Base-by-base conservation (phyloP, 192 early-diverging fungal species). In the Entomortierella chlamydospora region DNA sequence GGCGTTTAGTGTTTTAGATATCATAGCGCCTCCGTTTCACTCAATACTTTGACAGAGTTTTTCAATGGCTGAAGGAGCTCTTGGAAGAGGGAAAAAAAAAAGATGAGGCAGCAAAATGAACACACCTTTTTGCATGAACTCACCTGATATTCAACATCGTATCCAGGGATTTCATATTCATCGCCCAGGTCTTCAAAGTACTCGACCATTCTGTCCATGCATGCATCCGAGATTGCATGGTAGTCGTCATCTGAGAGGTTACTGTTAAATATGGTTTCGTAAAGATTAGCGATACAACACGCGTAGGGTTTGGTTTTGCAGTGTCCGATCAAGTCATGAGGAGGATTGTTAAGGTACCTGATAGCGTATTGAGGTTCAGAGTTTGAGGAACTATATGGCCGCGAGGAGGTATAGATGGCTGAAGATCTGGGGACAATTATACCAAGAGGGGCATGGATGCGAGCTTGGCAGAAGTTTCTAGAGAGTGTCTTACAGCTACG, bases 111-210 rank as follows among this genome's bases (percentile, higher is more conserved):
- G 13, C 13, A 41, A 4, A 20, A 47, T 20, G 5, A 41, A 66
- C 72, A 57, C 62, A 83, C 73, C 82, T 72, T 77, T 73, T 72
- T 83, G 52, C 82, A 79, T 65, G 61, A 65, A 82, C 90, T 82
- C 84, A 92, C 92, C 71, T 90, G 86, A 70, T 92, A 95, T 62
- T 94, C 91, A 28, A 96, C 87, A 69, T 97, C 96, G 60, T 83
- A 95, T 49, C 88, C 93, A 49, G 83, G 84, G 15, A 91, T 69
- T 23, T 92, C 90, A 15, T 82, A 56, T 43, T 88, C 79, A 53
- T 98, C 96, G 28, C 90, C 90, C 28, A 96, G 54, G 31, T 87
- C 91, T 67, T 98, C 96, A 43, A 98, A 85, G 29, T 84, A 85
- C 45, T 93, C 87, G 10, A 89, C 77, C 70, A 97, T 86, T 12